Percentiles rank a stretch among this genome's conserved stretches.
These are phyloP conservation scores for Gypsophila paniculata DNA, from an alignment of 179 eudicot species.

Conservation along the genomic window DNA sequence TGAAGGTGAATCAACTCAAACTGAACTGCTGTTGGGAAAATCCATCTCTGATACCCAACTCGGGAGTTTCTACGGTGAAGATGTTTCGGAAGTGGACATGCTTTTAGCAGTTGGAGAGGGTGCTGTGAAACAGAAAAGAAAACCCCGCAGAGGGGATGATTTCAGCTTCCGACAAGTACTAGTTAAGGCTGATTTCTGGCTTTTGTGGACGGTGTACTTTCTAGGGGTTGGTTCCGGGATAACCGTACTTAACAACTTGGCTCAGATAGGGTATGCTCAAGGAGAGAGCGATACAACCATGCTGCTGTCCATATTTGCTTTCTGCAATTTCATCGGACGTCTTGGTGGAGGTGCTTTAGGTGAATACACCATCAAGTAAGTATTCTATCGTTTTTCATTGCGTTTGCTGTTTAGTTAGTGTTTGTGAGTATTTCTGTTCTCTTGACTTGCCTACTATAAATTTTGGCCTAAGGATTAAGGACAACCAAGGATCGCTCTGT, in stretches of 20 bases:
- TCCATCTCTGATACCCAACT: slow-evolving; percentile 20
- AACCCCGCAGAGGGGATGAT: slow-evolving; percentile 75
- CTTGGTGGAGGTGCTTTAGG: slow-evolving; percentile 81
- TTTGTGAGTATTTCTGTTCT: not conserved
- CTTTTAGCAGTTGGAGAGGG: slow-evolving; percentile 47
- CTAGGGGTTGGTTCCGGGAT: slow-evolving; percentile 82
- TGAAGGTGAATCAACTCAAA: slow-evolving; percentile 21
- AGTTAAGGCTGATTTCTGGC: slow-evolving; percentile 92
- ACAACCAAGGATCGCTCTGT: not conserved
- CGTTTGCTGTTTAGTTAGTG: not conserved
- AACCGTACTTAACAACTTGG: slow-evolving; percentile 82
- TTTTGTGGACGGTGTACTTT: slow-evolving; percentile 72
- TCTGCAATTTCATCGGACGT: slow-evolving; percentile 80
- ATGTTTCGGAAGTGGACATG: slow-evolving; percentile 28
- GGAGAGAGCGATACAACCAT: slow-evolving; percentile 57
- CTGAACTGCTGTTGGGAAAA: slow-evolving; percentile 29
- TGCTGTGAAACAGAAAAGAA: slow-evolving; percentile 40
- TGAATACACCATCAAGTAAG: slow-evolving; percentile 58
- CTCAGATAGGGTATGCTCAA: slow-evolving; percentile 66
- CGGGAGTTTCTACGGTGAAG: slow-evolving; percentile 28
- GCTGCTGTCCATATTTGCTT: slow-evolving; percentile 60
- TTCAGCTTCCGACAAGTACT: slow-evolving; percentile 65
- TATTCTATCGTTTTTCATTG: not conserved
- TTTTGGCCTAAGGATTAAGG: not conserved
- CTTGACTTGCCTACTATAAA: not conserved